Evolutionary conservation across 768 basidiomycete species (phyloP), one percentile per base, ranked within the genome.

Genomic region (Antrodiella citrinella): DNA sequence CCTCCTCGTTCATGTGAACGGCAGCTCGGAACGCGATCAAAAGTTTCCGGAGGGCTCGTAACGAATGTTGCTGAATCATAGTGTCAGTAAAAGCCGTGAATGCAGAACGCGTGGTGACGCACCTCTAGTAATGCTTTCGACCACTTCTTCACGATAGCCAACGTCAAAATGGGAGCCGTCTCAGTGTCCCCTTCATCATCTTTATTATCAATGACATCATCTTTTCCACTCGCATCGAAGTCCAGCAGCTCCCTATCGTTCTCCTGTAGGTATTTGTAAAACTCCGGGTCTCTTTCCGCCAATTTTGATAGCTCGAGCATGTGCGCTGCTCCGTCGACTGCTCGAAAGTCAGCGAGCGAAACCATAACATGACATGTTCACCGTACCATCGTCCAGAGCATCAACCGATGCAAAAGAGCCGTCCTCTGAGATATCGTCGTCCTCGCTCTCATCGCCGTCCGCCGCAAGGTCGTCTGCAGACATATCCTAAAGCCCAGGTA

Each of bases 271-370:
- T 94, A 99, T 68, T 94, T 91, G 84, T 81, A 99, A 70, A 98
- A 99, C 62, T 96, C 95, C n/a, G 95, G 95, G 65, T 99, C 95
- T 64, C 91, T 92, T 67, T 95, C 87, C 1, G 90, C 90, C 26
- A 99, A 78, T 62, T 88, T 84, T 35, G 88, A 83, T 12, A 99
- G 77, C 49, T 95, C 88, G 42, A 82, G 66, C 52, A 91, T 69
- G 72, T 97, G 95, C 3, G 73, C 67, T 47, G 73, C 72, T 20
- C 85, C 90, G 50, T 88, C 86, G 48, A 85, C 87, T 84, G 63
- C 18, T 30, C n/a, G n/a, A n/a, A n/a, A n/a, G n/a, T n/a, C n/a
- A n/a, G n/a, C n/a, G n/a, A n/a, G n/a, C n/a, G n/a, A n/a, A n/a
- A 23, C 40, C 20, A 20, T 43, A 51, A 12, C 11, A 30, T 30